Percentiles rank a stretch among this genome's conserved stretches.
Conservation (phyloP, 2,329 filamentous ascomycete species). For the Phialemonium atrogriseum region DNA sequence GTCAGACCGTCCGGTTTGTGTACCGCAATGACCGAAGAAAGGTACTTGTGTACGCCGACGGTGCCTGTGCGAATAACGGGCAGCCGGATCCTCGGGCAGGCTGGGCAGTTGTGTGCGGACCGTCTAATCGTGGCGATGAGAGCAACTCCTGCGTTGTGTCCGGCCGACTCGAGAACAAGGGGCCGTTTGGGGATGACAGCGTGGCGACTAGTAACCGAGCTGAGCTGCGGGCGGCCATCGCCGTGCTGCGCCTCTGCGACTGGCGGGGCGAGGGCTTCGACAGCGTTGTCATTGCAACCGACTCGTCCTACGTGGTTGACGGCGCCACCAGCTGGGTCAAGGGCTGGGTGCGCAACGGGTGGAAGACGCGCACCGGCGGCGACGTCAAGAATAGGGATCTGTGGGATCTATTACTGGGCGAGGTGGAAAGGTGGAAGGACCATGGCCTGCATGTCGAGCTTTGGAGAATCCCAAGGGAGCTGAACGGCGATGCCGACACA, state of each 20-base stretch:
- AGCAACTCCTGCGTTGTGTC: slow-evolving; percentile 10
- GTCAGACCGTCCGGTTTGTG: slow-evolving; percentile 1
- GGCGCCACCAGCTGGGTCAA: slow-evolving; percentile 34
- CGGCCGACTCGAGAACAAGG: slow-evolving; percentile 31
- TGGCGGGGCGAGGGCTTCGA: slow-evolving; percentile 34
- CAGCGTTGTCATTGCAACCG: slow-evolving; percentile 42
- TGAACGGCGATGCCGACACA: slow-evolving; percentile 32
- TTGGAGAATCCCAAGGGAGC: slow-evolving; percentile 36
- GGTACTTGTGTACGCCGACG: slow-evolving; percentile 36
- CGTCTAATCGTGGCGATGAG: slow-evolving; percentile 2
- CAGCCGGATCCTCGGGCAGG: slow-evolving; percentile 25
- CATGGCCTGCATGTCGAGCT: slow-evolving; percentile 29
- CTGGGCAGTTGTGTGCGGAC: slow-evolving; percentile 27
- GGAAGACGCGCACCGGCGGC: slow-evolving; percentile 25
- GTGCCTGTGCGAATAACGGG: slow-evolving; percentile 36
- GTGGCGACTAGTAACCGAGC: slow-evolving; percentile 43
- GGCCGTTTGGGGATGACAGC: slow-evolving; percentile 28
- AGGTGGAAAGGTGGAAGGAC: slow-evolving; percentile 22
- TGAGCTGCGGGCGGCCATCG: slow-evolving; percentile 45
- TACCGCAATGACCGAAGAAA: slow-evolving; percentile 16
- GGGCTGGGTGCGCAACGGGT: slow-evolving; percentile 35
- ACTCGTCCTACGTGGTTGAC: slow-evolving; percentile 41
- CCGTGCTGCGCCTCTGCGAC: slow-evolving; percentile 32
- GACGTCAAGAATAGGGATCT: slow-evolving; percentile 42
- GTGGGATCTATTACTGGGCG: slow-evolving; percentile 38